Base-by-base conservation (phyloP, 208 protist genomes). In the Strigomonas galati region DNA sequence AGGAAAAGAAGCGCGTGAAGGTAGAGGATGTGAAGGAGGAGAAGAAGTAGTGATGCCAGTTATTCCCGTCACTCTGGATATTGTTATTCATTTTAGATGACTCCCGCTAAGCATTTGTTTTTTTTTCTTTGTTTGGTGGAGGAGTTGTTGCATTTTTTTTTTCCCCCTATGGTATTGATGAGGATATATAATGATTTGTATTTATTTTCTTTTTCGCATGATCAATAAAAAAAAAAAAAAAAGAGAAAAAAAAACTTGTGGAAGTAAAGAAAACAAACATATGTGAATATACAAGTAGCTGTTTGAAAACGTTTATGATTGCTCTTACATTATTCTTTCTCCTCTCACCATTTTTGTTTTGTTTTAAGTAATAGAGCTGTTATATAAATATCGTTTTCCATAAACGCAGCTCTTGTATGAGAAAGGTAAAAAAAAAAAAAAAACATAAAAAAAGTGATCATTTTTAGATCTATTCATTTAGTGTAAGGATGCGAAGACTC, bases 11-110 rank as follows among this genome's bases (percentile, higher is more conserved):
- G 28, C 53, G 15, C 6, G 53, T 10, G 2, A 67, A 43, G 37
- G 31, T 71, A 0, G 51, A 61, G 48, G 60, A 72, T 19, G 63
- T 61, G 32, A 63, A 80, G 62, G 65, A 43, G 21, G 17, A 55
- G 32, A 72, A 80, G 56, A 54, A 37, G 51, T 15, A 48, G n/a
- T 12, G 24, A 54, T 49, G 14, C 15, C n/a, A n/a, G n/a, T n/a
- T n/a, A n/a, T n/a, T n/a, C n/a, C n/a, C n/a, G n/a, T n/a, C n/a
- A n/a, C n/a, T n/a, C n/a, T n/a, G n/a, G n/a, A n/a, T n/a, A n/a
- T n/a, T n/a, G n/a, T n/a, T n/a, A n/a, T n/a, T n/a, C n/a, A n/a
- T n/a, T 40, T 40, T 40, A 40, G 35, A 40, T 40, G 10, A 14
- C 35, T 14, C 35, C 35, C 7, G 10, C 35, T n/a, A n/a, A n/a